These are phyloP conservation scores for Alternaria gaisen DNA, from an alignment of 2,329 filamentous ascomycete species.

Conservation along the genomic window DNA sequence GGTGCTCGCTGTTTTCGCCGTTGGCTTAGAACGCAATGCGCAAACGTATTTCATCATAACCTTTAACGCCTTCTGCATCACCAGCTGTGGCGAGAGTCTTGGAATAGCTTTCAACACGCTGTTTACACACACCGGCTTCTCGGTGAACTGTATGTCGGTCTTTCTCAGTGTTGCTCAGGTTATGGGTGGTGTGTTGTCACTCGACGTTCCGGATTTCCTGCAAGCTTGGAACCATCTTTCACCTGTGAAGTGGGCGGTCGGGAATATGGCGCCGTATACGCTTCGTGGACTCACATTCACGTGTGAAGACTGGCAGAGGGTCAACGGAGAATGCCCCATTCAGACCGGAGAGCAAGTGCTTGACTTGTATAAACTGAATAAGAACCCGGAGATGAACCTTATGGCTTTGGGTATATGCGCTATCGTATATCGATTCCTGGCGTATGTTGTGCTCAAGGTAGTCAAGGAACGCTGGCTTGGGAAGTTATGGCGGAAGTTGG, in stretches of 20 bases:
- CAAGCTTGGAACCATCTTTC: constrained; percentile 73
- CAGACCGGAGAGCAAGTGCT: constrained; percentile 73
- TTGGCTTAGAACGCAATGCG: constrained; percentile 69
- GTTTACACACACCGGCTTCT: constrained; percentile 77
- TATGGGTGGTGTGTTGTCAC: constrained; percentile 58
- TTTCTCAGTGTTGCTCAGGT: constrained; percentile 74
- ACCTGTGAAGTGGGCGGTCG: constrained; percentile 74
- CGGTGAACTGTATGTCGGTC: constrained; percentile 75
- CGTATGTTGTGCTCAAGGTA: constrained; percentile 66
- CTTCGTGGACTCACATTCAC: constrained; percentile 69
- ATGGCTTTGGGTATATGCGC: constrained; percentile 70
- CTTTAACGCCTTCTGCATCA: constrained; percentile 76
- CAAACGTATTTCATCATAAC: constrained; percentile 72
- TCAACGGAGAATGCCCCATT: constrained; percentile 71
- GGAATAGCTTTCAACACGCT: constrained; percentile 84
- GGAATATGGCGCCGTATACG: constrained; percentile 72
- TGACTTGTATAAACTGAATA: constrained; percentile 71
- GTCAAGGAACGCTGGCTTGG: constrained; percentile 63
- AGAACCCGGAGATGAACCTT: constrained; percentile 68
- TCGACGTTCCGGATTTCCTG: constrained; percentile 15
- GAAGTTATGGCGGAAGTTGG: constrained; percentile 38
- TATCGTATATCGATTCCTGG: constrained; percentile 71
- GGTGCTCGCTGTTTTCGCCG: constrained; percentile 69
- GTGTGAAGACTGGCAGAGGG: constrained; percentile 67
- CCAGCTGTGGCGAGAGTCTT: constrained; percentile 76